phyloP scores from a whole-genome alignment of 306 rosid genomes.

The Prunus mongolica region DNA sequence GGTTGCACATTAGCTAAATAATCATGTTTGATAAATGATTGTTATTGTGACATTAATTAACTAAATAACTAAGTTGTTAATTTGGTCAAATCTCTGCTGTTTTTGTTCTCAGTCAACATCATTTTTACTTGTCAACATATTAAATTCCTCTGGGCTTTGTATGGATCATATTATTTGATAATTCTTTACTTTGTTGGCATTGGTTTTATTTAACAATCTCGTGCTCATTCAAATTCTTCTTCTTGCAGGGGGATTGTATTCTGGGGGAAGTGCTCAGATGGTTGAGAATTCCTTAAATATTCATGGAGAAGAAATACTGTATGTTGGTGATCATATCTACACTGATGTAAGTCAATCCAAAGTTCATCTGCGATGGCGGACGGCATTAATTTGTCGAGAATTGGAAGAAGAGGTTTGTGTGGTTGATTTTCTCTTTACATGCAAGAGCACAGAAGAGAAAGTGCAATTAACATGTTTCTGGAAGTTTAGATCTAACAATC shows the following conservation, averaged over 20 bases:
- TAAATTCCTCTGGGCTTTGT: background rate
- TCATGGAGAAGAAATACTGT: slow-evolving; percentile 94
- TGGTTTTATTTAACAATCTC: background rate
- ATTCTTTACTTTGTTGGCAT: background rate
- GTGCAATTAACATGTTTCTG: slow-evolving; percentile 10
- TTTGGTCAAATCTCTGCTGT: background rate
- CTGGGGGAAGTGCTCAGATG: slow-evolving; percentile 97
- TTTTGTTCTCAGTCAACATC: background rate
- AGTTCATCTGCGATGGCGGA: slow-evolving; percentile 95
- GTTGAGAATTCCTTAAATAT: slow-evolving; percentile 75
- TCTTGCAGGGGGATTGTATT: slow-evolving; percentile 86
- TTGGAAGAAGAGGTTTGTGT: slow-evolving; percentile 89
- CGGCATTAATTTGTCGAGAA: slow-evolving; percentile 89
- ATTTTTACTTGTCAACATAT: background rate
- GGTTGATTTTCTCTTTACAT: slow-evolving; percentile 3
- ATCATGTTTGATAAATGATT: background rate
- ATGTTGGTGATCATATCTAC: slow-evolving; percentile 97
- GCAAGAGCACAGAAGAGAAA: background rate
- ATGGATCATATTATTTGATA: background rate
- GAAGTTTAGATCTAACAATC: background rate
- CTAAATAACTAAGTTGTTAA: background rate
- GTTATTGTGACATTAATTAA: no score
- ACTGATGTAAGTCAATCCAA: slow-evolving; percentile 97
- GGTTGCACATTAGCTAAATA: background rate
- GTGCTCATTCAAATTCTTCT: slow-evolving; percentile 10